These are phyloP conservation scores for Cyberlindnera suaveolens DNA, from an alignment of 805 yeast genomes.

Conservation along the genomic window DNA sequence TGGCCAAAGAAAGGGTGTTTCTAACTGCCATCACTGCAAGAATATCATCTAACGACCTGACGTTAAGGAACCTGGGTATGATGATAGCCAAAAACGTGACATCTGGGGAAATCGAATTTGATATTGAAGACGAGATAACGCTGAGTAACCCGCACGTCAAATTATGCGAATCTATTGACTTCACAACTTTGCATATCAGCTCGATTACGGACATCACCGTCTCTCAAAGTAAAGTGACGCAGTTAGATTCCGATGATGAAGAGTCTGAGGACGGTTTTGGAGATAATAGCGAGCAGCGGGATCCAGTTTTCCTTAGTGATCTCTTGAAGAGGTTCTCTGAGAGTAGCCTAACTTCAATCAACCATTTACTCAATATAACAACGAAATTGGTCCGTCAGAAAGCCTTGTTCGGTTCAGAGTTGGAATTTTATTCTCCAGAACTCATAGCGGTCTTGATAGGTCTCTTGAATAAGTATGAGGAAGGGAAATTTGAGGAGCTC, in stretches of 20 bases:
- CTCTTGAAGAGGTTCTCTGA: slow-evolving; percentile 49
- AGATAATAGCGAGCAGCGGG: slow-evolving; percentile 28
- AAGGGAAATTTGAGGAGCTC: slow-evolving; percentile 54
- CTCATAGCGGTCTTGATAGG: slow-evolving; percentile 47
- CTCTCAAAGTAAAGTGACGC: slow-evolving; percentile 6
- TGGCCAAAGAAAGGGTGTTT: slow-evolving; percentile 36
- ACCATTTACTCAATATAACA: slow-evolving; percentile 41
- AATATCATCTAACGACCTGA: slow-evolving; percentile 41
- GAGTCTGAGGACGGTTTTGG: slow-evolving; percentile 25
- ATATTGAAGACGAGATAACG: slow-evolving; percentile 21
- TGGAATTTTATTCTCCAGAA: slow-evolving; percentile 49
- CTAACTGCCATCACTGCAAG: slow-evolving; percentile 47
- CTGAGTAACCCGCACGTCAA: slow-evolving; percentile 1
- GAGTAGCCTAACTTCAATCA: slow-evolving; percentile 34
- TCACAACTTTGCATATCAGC: slow-evolving; percentile 11
- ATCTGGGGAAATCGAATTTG: slow-evolving; percentile 23
- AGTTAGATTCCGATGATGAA: slow-evolving; percentile 17
- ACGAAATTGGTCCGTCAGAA: slow-evolving; percentile 58
- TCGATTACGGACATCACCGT: slow-evolving; percentile 8
- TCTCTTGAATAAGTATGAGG: slow-evolving; percentile 50
- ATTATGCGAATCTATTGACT: slow-evolving; percentile 6
- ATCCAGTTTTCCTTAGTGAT: slow-evolving; percentile 72
- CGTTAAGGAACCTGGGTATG: slow-evolving; percentile 49
- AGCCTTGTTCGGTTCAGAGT: slow-evolving; percentile 50
- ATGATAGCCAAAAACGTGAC: slow-evolving; percentile 46